A percentile compares a stretch with the other conserved stretches of the same genome.
Conservation (phyloP, 495 filamentous ascomycete genomes). For the Aspergillus panamensis region DNA sequence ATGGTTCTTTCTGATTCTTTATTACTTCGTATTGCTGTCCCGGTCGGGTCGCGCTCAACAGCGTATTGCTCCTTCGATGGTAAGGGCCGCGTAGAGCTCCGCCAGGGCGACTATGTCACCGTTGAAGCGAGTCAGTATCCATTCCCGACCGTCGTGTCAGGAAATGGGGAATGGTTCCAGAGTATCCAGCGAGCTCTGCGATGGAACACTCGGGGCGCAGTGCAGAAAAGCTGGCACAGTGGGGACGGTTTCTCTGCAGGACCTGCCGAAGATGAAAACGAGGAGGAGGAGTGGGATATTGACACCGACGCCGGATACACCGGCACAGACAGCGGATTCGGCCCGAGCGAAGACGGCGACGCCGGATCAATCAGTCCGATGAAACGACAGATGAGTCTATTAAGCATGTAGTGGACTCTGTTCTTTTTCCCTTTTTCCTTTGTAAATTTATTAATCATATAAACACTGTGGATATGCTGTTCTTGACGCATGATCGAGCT, state of each 20-base stretch:
- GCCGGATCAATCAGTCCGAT: slow-evolving; percentile 58
- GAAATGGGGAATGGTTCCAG: slow-evolving; percentile 86
- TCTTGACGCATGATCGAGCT: background rate
- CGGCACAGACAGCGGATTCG: slow-evolving; percentile 49
- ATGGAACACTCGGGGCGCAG: slow-evolving; percentile 86
- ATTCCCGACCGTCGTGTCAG: slow-evolving; percentile 85
- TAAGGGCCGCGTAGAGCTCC: slow-evolving; percentile 87
- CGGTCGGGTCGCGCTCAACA: slow-evolving; percentile 76
- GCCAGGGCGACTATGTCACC: slow-evolving; percentile 88
- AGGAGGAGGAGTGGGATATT: slow-evolving; percentile 64
- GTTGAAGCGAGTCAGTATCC: slow-evolving; percentile 93
- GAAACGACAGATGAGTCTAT: slow-evolving; percentile 64
- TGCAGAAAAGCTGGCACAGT: slow-evolving; percentile 75
- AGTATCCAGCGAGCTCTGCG: slow-evolving; percentile 83
- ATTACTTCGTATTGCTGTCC: slow-evolving; percentile 82
- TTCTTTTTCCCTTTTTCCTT: slow-evolving; percentile 3
- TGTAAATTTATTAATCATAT: background rate
- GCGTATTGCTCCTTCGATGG: slow-evolving; percentile 97
- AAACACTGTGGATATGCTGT: background rate
- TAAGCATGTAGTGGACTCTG: slow-evolving; percentile 37
- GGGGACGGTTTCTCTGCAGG: slow-evolving; percentile 30
- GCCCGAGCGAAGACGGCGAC: slow-evolving; percentile 61
- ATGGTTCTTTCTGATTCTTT: slow-evolving; percentile 98
- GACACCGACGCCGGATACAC: slow-evolving; percentile 68
- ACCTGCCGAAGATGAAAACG: slow-evolving; percentile 30